Evolutionary conservation across 2,329 filamentous ascomycete species (phyloP), one percentile per base, ranked within the genome.

Genomic region (Trichophyton equinum): DNA sequence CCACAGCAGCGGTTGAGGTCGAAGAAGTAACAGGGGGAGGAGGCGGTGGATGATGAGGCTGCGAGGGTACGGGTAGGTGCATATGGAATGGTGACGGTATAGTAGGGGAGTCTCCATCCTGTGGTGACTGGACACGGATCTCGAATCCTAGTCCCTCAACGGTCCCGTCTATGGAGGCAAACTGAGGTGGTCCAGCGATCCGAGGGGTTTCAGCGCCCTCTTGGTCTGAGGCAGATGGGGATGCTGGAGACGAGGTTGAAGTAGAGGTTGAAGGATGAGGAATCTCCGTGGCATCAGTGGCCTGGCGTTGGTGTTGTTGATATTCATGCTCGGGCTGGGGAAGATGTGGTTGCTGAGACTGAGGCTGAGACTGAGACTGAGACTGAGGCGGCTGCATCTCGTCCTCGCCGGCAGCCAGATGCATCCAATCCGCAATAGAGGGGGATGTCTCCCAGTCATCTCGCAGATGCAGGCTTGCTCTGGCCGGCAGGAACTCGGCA

Each of bases 401-500:
- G 44, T 68, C 72, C 62, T 76, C 72, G n/a, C 72, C 71, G 4
- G 73, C 73, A 20, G 74, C 75, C 46, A 77, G 66, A 60, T 75
- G 72, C 69, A 79, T 77, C 75, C 77, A 79, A 62, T 79, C 76
- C 57, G 73, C 72, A 46, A 79, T 76, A 2, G 77, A 79, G 4
- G 77, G 77, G 11, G 77, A 79, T 25, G 77, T 76, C 60, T 75
- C 75, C 76, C 76, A 79, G 61, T 79, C 77, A 65, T 77, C 75
- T 38, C 73, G 74, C 33, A 74, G 68, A 56, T 74, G 71, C 56
- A 79, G 67, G 61, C 76, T 79, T 46, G 77, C 74, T 15, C 73
- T 68, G 60, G 76, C 73, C 20, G 69, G 66, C 4, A 70, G 61
- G 40, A 68, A 71, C 13, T 75, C 70, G 25, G 67, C 65, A 27